Evolutionary conservation across 306 rosid species (phyloP), one percentile per base, ranked within the genome.

Genomic region (Fragaria nilgerrensis): DNA sequence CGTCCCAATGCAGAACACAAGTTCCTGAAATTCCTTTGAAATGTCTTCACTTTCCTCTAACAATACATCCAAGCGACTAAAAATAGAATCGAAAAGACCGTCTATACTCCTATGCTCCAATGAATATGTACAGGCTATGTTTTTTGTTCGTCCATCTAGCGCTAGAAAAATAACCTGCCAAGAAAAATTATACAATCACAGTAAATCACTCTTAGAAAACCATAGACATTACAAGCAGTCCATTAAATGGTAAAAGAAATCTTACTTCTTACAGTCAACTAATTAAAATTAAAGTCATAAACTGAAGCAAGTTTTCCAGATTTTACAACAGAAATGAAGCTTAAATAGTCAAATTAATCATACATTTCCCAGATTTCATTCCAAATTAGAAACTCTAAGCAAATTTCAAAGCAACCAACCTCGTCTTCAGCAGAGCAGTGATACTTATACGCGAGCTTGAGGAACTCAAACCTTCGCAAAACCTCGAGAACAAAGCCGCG

Each of bases 391-490:
- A n/a, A n/a, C 41, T 20, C 12, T 7, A 9, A 20, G 23, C 23
- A 19, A 19, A 20, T 48, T 52, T 9, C 14, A 58, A 58, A 58
- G 34, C 22, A 4, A 50, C 58, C 5, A 37, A 89, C 98, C 98
- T 90, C 97, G 55, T 95, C 97, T 79, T 95, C 98, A 0, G 96
- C 90, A 48, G 88, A 89, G 29, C 91, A 86, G 78, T 92, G 99
- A 80, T 89, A 91, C 81, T 88, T 77, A 10, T 70, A 79, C 81
- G 82, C 94, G 65, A 95, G 79, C 76, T 88, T 87, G 43, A 95
- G 84, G 83, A 92, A 91, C 80, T 89, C 86, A 63, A 95, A 88
- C 75, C 97, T 76, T 2, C 82, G 82, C 9, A 73, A 84, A 79
- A 95, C 86, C 81, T 80, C 86, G 41, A 87, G 41, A 15, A 88